Evolutionary conservation across 805 yeast genomes (phyloP), one percentile per base, ranked within the genome.

Genomic region (Candida yuanshanica): DNA sequence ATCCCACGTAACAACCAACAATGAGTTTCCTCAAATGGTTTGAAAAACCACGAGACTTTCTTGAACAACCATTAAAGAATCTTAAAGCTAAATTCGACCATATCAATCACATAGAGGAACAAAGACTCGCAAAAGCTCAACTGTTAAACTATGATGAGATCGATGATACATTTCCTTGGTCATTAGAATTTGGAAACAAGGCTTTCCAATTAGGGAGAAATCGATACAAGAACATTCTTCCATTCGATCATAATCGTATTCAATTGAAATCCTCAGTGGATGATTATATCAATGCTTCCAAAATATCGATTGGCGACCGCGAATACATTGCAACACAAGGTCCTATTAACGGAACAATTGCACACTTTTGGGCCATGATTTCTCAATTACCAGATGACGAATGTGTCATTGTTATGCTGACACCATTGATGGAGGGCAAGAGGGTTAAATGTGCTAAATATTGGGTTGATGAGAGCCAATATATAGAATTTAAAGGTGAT

Each of bases 311-410:
- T 11, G 31, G 25, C n/a, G 68, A 33, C 50, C 36, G 39, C 23
- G 14, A 58, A 20, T 83, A 80, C 55, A 80, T 84, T 24, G 85
- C 88, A 0, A 68, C 83, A 2, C 95, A 84, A 53, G 95, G 91
- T 2, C 99, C 99, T 1, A 65, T 83, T n/a, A 63, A 59, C 12
- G 64, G 67, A 25, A 90, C 98, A 0, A 71, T 77, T 47, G 77
- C 77, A 4, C 95, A 93, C 58, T 91, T 93, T 56, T 93, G 97
- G 96, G 86, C 81, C 47, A 83, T 89, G 76, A 73, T 86, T 11
- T 70, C 77, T 37, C 77, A 81, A 49, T 72, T 79, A 4, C 72
- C 78, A 5, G 61, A 80, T 16, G 62, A 84, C 9, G 71, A 82
- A 17, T 72, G 78, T 4, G 74, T 76, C 1, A 65, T 84, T 10